Base-by-base conservation (phyloP, 1,284 basidiomycete genomes). In the Ustilago vetiveriae region DNA sequence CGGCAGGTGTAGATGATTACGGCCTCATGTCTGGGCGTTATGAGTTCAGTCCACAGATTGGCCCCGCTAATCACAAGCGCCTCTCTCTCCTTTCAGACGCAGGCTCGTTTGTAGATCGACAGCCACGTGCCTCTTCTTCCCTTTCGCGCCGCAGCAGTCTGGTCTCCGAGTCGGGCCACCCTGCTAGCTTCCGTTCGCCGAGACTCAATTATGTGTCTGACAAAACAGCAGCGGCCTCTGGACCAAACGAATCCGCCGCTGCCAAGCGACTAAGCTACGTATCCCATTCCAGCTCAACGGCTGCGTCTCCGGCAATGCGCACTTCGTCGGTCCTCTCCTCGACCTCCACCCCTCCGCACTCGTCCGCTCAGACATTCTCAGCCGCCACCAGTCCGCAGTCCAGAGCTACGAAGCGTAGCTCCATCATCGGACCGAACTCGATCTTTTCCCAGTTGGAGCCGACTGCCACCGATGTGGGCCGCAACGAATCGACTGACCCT, bases 211-310 rank as follows among this genome's bases (percentile, higher is more conserved):
- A 72, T 19, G 58, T 72, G 2, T 55, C 58, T 0, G 68, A 72
- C 5, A 58, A 56, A 38, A 41, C 51, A 3, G 38, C 36, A 4
- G 26, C 43, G 16, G 19, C 47, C 3, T 57, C 64, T 7, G 68
- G 65, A 3, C 72, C 74, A 29, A 75, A 72, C 56, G 72, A 76
- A 21, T 74, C 65, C 2, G 74, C 68, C 6, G 57, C 72, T 2
- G 63, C 63, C 1, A 76, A 76, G 35, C 54, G 73, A 21, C 59
- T 75, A 29, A 76, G 74, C 60, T 76, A 76, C 33, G 46, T 59
- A 21, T 76, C 74, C 6, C 49, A 51, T 40, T 71, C 74, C 3
- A 52, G 46, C 43, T 71, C 68, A 3, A 62, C 68, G 4, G 41
- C 44, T 4, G 45, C 67, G 2, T 70, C 67, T 9, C 60, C 67